A percentile compares a stretch with the other conserved stretches of the same genome.
Evolutionary conservation across 805 yeast genomes (phyloP).

Genomic region (Ogataea trehaloabstinens): DNA sequence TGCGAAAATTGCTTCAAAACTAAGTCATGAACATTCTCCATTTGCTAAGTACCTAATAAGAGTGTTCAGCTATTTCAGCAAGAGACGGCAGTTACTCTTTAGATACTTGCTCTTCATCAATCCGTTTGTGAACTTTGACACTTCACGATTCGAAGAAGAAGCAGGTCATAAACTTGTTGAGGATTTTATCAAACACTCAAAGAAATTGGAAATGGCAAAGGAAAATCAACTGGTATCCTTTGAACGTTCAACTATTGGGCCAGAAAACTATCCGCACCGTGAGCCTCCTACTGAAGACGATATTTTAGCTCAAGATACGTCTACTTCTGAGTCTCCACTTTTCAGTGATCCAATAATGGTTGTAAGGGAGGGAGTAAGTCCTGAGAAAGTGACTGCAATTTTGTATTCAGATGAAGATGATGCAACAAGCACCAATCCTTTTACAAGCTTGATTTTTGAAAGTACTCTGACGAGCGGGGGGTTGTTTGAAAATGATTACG

Average conservation of each 20-base stretch:
- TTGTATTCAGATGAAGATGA: not conserved
- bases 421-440: constrained; percentile 1
- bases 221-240: constrained; percentile 11
- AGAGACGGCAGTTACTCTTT: constrained; percentile 12
- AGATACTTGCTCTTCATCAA: constrained; percentile 8
- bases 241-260: constrained; percentile 5
- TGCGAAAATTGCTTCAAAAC: constrained; percentile 2
- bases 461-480: constrained; percentile 5
- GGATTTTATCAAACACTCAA: constrained; percentile 3
- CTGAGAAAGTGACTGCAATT: not conserved
- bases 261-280: constrained; percentile 11
- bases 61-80: constrained; percentile 14
- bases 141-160: not conserved
- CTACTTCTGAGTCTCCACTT: not conserved
- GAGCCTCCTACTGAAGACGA: not conserved
- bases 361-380: not conserved
- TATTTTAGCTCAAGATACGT: not conserved
- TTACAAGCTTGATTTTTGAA: not conserved
- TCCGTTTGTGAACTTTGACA: constrained; percentile 6
- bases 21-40: not conserved
- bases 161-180: not conserved
- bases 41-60: constrained; percentile 16
- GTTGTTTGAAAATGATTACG: constrained; percentile 10
- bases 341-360: constrained; percentile 1
- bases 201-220: constrained; percentile 3